Evolutionary conservation across 192 early-diverging fungal species (phyloP).

Genomic region (Rhizoclosmatium sp.): DNA sequence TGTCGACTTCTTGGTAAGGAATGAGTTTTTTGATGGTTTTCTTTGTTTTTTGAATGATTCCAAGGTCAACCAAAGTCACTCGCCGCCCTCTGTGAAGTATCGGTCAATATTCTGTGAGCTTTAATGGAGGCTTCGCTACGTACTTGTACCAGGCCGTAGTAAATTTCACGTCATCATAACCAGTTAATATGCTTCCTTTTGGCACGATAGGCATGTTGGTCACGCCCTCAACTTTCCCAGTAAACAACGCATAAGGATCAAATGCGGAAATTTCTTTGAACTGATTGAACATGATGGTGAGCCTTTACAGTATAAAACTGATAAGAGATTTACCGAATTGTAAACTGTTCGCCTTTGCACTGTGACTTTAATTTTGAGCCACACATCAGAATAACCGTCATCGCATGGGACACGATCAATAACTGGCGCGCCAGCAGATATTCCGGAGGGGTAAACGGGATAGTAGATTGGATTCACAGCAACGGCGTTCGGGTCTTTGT

Average conservation of each 20-base stretch:
- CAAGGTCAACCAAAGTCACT: slow-evolving; percentile 19
- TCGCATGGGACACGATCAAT: slow-evolving; percentile 23
- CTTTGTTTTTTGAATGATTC: not conserved
- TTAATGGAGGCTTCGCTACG: not conserved
- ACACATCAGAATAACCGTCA: slow-evolving; percentile 33
- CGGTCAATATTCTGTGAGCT: not conserved
- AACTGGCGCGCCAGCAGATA: slow-evolving; percentile 23
- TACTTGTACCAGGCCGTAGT: slow-evolving; percentile 19
- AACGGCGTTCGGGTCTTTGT: not conserved
- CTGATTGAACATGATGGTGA: slow-evolving; percentile 1
- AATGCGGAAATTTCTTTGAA: slow-evolving; percentile 7
- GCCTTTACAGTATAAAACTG: not conserved
- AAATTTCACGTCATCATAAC: not conserved
- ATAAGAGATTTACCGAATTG: slow-evolving; percentile 25
- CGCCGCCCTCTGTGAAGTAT: slow-evolving; percentile 9
- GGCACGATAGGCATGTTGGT: slow-evolving; percentile 33
- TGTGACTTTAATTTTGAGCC: slow-evolving; percentile 12
- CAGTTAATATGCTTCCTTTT: slow-evolving; percentile 15
- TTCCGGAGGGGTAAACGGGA: slow-evolving; percentile 31
- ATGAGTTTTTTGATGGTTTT: not conserved
- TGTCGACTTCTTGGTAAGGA: slow-evolving; percentile 21
- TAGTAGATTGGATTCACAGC: slow-evolving; percentile 30
- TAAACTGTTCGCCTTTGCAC: not conserved
- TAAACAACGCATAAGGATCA: slow-evolving; percentile 6
- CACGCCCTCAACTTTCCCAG: not conserved